Conservation (phyloP, 129 eudicot species). For the Pseudognaphalium luteoalbum region DNA sequence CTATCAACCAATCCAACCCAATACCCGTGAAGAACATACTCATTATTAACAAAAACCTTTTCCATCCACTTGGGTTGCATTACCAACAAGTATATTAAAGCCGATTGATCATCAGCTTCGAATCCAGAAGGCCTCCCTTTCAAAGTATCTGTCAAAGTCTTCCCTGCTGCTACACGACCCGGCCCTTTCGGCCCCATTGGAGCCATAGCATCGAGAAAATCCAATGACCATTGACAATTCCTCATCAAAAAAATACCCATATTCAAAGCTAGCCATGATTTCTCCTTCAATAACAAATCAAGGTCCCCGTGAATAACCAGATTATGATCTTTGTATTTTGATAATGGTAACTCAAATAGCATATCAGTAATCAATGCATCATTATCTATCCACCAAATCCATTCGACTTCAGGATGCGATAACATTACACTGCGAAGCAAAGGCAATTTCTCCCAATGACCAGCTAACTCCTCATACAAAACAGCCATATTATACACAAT, state of each 20-base stretch:
- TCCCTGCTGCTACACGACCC: constrained; percentile 81
- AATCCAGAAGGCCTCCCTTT: constrained; percentile 85
- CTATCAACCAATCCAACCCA: constrained; percentile 92
- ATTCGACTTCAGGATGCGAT: constrained; percentile 93
- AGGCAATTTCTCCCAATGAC: constrained; percentile 88
- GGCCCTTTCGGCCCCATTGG: constrained; percentile 95
- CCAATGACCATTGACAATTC: constrained; percentile 92
- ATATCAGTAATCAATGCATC: constrained; percentile 95
- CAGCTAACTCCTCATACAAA: constrained; percentile 79
- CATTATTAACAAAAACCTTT: constrained; percentile 75
- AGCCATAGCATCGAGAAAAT: constrained; percentile 88
- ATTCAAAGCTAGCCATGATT: constrained; percentile 84
- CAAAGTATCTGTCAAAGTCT: constrained; percentile 65
- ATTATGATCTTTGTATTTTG: constrained; percentile 59
- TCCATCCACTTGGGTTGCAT: constrained; percentile 67
- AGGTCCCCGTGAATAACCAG: constrained; percentile 84
- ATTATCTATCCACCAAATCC: constrained; percentile 99
- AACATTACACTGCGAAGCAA: constrained; percentile 76
- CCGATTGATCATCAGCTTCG: constrained; percentile 98
- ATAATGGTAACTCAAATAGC: constrained; percentile 72
- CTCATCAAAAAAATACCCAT: constrained; percentile 78
- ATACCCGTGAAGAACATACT: constrained; percentile 77
- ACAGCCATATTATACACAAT: constrained; percentile 87
- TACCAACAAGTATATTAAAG: constrained; percentile 71
- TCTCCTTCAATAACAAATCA: constrained; percentile 72